A percentile compares a stretch with the other conserved stretches of the same genome.
Evolutionary conservation across 108 stramenopile species (phyloP).

Genomic region (Cyclotella choctawhatcheeana): DNA sequence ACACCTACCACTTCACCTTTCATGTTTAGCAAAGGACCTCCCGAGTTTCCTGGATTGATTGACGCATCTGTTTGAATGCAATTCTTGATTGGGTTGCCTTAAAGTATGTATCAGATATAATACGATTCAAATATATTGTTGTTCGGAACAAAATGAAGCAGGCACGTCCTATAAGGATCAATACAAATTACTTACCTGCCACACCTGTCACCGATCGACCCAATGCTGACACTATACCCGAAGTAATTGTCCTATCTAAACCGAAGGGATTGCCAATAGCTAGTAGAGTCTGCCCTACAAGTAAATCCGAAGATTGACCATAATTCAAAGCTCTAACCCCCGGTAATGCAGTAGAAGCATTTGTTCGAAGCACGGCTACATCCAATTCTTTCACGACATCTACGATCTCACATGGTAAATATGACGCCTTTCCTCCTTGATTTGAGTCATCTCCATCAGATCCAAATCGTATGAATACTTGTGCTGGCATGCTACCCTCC

Average conservation of each 20-base stretch:
- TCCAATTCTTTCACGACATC: constrained; percentile 84
- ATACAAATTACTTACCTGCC: constrained; percentile 42
- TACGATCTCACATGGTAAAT: constrained; percentile 57
- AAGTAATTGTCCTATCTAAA: constrained; percentile 72
- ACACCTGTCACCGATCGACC: constrained; percentile 80
- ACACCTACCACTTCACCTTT: constrained; percentile 89
- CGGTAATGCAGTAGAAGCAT: constrained; percentile 1
- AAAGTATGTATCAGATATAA: no score
- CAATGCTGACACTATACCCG: constrained; percentile 89
- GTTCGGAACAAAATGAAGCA: no score
- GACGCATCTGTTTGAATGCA: constrained; percentile 93
- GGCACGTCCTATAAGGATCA: no score
- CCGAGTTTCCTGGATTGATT: constrained; percentile 95
- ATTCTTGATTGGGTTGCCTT: constrained; percentile 75
- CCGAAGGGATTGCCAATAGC: constrained; percentile 97
- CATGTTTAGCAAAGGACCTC: constrained; percentile 88
- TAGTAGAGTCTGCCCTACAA: constrained; percentile 87
- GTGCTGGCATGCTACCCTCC: constrained; percentile 14
- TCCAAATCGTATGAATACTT: constrained; percentile 42
- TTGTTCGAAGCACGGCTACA: constrained; percentile 70
- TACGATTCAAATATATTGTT: no score
- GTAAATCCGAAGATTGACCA: constrained; percentile 67
- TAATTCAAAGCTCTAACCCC: constrained; percentile 28
- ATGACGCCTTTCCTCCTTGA: constrained; percentile 12
- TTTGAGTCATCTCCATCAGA: constrained; percentile 13